A percentile compares a stretch with the other conserved stretches of the same genome.
phyloP scores from a whole-genome alignment of 306 rosid genomes.

The Pyrus bretschneideri region DNA sequence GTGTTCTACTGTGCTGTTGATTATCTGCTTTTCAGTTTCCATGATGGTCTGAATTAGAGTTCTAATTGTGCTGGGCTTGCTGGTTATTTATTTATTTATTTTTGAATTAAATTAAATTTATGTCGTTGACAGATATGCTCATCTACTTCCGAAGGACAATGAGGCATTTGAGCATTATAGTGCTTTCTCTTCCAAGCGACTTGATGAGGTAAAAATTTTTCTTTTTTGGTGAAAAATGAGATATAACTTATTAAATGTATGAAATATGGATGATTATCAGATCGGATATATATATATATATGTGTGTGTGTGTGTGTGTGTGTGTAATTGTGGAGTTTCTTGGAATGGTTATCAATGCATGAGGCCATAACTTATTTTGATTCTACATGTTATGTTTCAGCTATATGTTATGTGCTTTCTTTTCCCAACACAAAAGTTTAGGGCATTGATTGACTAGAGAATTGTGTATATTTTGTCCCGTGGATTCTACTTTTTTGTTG shows the following conservation, averaged over 20 bases:
- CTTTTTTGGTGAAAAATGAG: background rate
- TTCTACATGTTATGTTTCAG: background rate
- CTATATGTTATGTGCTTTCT: background rate
- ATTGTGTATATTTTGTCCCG: background rate
- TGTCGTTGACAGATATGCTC: conserved; percentile 54
- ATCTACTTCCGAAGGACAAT: conserved; percentile 79
- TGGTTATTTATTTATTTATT: background rate
- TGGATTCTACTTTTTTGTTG: background rate
- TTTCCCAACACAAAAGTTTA: background rate
- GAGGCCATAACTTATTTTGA: background rate
- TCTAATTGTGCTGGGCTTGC: background rate
- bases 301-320: too few species aligned
- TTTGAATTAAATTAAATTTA: background rate
- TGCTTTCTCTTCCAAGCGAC: conserved; percentile 69
- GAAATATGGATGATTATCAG: background rate
- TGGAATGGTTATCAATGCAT: background rate
- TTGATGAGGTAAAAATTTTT: conserved; percentile 69
- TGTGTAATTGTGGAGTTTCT: background rate
- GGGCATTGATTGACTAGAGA: background rate
- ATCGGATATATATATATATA: background rate
- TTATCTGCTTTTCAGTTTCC: background rate
- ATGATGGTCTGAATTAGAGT: background rate
- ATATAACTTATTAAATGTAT: background rate
- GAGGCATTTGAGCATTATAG: conserved; percentile 88
- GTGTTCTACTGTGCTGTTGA: background rate